These are phyloP conservation scores for Pyrenopolyporus hunteri DNA, from an alignment of 495 filamentous ascomycete genomes.

Conservation along the genomic window DNA sequence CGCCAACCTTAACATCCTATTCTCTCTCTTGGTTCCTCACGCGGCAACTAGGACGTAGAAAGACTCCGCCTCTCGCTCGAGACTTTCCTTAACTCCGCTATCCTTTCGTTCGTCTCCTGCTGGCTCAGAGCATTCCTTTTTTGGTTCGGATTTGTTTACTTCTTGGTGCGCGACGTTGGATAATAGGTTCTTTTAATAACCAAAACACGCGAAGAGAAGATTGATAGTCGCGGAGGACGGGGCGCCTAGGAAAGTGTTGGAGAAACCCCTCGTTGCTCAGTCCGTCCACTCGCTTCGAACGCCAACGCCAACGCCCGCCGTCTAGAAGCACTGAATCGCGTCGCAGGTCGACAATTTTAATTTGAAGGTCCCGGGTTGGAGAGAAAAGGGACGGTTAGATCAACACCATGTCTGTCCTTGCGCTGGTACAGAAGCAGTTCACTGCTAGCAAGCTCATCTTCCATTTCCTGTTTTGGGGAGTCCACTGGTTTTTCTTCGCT, in stretches of 20 bases:
- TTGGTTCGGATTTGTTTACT: constrained; percentile 44
- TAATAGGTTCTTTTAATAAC: constrained; percentile 33
- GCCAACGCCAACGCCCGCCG: constrained; percentile 22
- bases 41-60: constrained; percentile 44
- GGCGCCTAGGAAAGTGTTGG: constrained; percentile 23
- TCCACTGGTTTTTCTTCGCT: constrained; percentile 81
- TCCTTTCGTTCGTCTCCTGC: constrained; percentile 57
- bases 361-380: constrained; percentile 30
- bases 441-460: constrained; percentile 74
- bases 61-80: constrained; percentile 40
- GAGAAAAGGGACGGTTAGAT: constrained; percentile 26
- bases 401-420: constrained; percentile 50
- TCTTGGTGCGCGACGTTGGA: constrained; percentile 29
- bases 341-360: constrained; percentile 61
- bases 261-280: constrained; percentile 15
- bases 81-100: constrained; percentile 49
- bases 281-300: constrained; percentile 31
- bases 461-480: constrained; percentile 82
- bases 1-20: constrained; percentile 38
- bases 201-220: constrained; percentile 13
- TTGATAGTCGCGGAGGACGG: constrained; percentile 8
- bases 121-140: constrained; percentile 66
- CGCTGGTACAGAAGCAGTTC: constrained; percentile 63
- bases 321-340: constrained; percentile 39
- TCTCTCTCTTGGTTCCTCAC: constrained; percentile 41